Base-by-base conservation (phyloP, 2,329 filamentous ascomycete species). In the Hypoxylon sp. region DNA sequence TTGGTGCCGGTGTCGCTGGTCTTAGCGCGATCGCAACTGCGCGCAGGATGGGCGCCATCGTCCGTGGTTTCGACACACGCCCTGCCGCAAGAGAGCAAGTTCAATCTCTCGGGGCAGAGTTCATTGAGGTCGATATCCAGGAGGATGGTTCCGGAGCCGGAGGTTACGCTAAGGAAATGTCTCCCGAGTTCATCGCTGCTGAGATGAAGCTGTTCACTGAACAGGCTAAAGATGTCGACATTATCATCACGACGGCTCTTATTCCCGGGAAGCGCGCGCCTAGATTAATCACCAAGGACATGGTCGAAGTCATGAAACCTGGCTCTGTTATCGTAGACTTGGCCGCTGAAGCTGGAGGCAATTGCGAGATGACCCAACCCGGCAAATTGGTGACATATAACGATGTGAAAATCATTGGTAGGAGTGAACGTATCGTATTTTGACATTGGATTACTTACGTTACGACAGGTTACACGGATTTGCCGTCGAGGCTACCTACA, bases 101-200 rank as follows among this genome's bases (percentile, higher is more conserved):
- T 1, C 91, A 97, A 76, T 96, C 93, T 4, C 86, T 97, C 0
- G 94, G 94, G 25, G 94, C 93, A 16, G 94, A 97, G 74, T 97
- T 96, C 73, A 87, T 97, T 71, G 92, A 97, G 78, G 93, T 97
- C 21, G 90, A 93, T 12, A 84, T 97, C 21, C 78, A 95, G 70
- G 94, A 97, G 79, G 93, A 96, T 65, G 94, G 94, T 1, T 89
- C 91, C 11, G 93, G 93, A 2, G 89, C 91, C 7, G 93, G 94
- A 27, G 94, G 94, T 14, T 97, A 97, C 74, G 93, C 92, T 56
- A 97, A 97, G 75, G 92, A 94, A 75, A 97, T 97, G 93, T 96
- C 92, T 58, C 94, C 95, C 74, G 93, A 95, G 71, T 97, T 97
- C 74, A 93, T 96, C 76, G 92, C 93, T 65, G 93, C 93, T 5